Percentiles rank a stretch among this genome's conserved stretches.
These are phyloP conservation scores for Angomonas deanei DNA, from an alignment of 208 protist genomes.

Conservation along the genomic window DNA sequence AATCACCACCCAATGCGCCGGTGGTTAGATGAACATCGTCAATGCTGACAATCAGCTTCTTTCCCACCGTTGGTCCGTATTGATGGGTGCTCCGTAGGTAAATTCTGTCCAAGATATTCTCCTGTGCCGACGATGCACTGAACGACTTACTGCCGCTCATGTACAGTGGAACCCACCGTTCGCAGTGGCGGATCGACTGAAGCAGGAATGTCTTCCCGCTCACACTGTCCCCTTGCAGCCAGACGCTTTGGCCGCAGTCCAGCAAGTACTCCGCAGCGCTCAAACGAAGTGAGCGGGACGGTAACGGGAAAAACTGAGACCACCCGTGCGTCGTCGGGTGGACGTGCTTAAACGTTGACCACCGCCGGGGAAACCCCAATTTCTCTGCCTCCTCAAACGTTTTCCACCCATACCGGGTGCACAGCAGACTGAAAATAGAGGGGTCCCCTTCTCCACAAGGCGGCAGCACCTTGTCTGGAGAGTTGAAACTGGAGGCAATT, in stretches of 20 bases:
- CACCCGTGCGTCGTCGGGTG: slow-evolving; percentile 33
- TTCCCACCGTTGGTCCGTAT: slow-evolving; percentile 56
- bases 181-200: slow-evolving; percentile 38
- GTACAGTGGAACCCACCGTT: slow-evolving; percentile 51
- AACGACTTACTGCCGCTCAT: slow-evolving; percentile 45
- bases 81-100: slow-evolving; percentile 31
- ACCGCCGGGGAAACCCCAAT: slow-evolving; percentile 32
- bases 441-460: slow-evolving; percentile 23
- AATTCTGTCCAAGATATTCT: slow-evolving; percentile 47
- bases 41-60: slow-evolving; percentile 74
- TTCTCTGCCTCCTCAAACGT: slow-evolving; percentile 38
- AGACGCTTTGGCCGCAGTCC: slow-evolving; percentile 67
- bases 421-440: slow-evolving; percentile 32
- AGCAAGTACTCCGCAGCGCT: slow-evolving; percentile 64
- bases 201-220: slow-evolving; percentile 75
- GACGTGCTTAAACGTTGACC: slow-evolving; percentile 32
- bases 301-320: slow-evolving; percentile 51
- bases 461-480: slow-evolving; percentile 25
- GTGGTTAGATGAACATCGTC: slow-evolving; percentile 77
- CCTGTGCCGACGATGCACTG: slow-evolving; percentile 39
- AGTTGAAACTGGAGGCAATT: slow-evolving; percentile 7
- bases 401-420: slow-evolving; percentile 58
- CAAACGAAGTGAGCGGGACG: slow-evolving; percentile 47
- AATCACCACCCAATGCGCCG: slow-evolving; percentile 7
- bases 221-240: slow-evolving; percentile 39